Evolutionary conservation across 345 rosid species (phyloP).

Genomic region (Crucihimalaya himalaica): DNA sequence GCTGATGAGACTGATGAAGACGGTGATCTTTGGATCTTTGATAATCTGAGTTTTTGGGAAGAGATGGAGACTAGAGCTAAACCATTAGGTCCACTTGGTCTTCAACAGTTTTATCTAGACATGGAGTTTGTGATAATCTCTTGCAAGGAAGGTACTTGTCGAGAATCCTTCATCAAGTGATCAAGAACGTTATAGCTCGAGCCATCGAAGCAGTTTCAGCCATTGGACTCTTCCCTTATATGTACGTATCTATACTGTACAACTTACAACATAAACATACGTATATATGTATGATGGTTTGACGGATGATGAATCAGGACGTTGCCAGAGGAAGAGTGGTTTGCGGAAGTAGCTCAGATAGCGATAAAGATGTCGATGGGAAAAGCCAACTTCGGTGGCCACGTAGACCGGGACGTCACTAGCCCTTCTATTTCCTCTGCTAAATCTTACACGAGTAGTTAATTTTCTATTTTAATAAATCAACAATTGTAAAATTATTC

Average conservation of each 20-base stretch:
- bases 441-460: slow-evolving; percentile 42
- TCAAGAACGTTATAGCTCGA: slow-evolving; percentile 77
- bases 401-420: slow-evolving; percentile 50
- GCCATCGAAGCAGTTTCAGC: slow-evolving; percentile 78
- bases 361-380: slow-evolving; percentile 79
- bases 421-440: slow-evolving; percentile 61
- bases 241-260: slow-evolving; percentile 38
- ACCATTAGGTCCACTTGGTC: slow-evolving; percentile 79
- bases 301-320: slow-evolving; percentile 37
- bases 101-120: slow-evolving; percentile 92
- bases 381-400: slow-evolving; percentile 56
- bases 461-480: slow-evolving; percentile 5
- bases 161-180: slow-evolving; percentile 79
- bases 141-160: slow-evolving; percentile 92
- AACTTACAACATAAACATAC: neutral
- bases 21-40: slow-evolving; percentile 90
- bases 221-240: slow-evolving; percentile 70
- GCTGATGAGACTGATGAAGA: slow-evolving; percentile 84
- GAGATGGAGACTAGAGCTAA: slow-evolving; percentile 69
- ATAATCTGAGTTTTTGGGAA: slow-evolving; percentile 88
- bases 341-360: slow-evolving; percentile 85
- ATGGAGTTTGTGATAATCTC: slow-evolving; percentile 89
- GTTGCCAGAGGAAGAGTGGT: slow-evolving; percentile 93
- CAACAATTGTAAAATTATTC: too few species aligned
- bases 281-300: neutral